Evolutionary conservation across 2,329 filamentous ascomycete species (phyloP).

Genomic region (Epichloe amarillans): DNA sequence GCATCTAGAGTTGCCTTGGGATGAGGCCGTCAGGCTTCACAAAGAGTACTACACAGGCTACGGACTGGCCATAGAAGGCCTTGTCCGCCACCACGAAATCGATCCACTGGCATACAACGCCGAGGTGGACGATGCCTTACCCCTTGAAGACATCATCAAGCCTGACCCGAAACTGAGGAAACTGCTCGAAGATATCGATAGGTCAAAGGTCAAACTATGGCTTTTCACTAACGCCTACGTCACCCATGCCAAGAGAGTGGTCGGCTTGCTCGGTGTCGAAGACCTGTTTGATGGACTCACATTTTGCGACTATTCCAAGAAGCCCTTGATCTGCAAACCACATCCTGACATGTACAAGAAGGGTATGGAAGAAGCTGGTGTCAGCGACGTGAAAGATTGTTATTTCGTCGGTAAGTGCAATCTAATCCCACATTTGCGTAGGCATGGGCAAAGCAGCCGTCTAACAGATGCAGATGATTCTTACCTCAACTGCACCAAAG

Average conservation of each 20-base stretch:
- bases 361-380: constrained; percentile 74
- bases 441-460: background rate
- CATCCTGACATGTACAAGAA: constrained; percentile 71
- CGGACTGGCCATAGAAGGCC: constrained; percentile 89
- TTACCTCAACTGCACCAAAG: constrained; percentile 63
- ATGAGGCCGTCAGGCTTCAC: constrained; percentile 79
- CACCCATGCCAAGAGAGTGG: constrained; percentile 72
- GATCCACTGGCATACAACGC: constrained; percentile 89
- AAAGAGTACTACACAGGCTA: constrained; percentile 91
- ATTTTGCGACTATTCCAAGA: constrained; percentile 73
- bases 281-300: constrained; percentile 92
- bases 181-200: constrained; percentile 73
- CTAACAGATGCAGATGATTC: constrained; percentile 58
- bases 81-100: constrained; percentile 88
- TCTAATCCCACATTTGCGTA: background rate
- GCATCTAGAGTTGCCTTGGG: constrained; percentile 59
- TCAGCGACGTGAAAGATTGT: constrained; percentile 55
- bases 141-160: constrained; percentile 71
- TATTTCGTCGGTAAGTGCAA: constrained; percentile 73
- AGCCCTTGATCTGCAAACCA: constrained; percentile 77
- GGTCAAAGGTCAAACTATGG: constrained; percentile 74
- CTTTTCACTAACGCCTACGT: constrained; percentile 94
- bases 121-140: constrained; percentile 88
- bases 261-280: constrained; percentile 67
- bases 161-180: constrained; percentile 61